Conservation (phyloP, 257 asterid genomes). For the Prunella vulgaris region DNA sequence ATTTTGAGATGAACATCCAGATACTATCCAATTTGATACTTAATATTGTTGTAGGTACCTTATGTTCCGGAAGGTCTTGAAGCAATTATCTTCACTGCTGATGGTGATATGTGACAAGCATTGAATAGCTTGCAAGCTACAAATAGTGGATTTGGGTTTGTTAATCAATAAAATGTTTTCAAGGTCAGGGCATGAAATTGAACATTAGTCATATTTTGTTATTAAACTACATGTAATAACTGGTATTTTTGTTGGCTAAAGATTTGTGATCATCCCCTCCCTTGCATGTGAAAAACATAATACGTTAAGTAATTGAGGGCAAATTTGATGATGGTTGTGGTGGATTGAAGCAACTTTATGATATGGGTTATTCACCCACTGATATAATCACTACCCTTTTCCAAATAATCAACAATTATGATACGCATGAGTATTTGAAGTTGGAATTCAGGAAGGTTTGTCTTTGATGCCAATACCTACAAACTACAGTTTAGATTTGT, state of each 20-base stretch:
- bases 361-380: constrained; percentile 95
- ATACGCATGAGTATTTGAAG: constrained; percentile 89
- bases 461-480: not conserved
- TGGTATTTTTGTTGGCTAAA: constrained; percentile 18
- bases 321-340: constrained; percentile 91
- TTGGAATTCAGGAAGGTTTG: constrained; percentile 90
- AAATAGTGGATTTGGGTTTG: constrained; percentile 89
- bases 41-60: constrained; percentile 53
- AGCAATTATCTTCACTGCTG: constrained; percentile 94
- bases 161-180: constrained; percentile 95
- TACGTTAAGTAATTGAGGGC: constrained; percentile 79
- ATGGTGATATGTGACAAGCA: constrained; percentile 99
- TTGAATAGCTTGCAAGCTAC: constrained; percentile 97
- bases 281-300: constrained; percentile 88
- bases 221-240: not conserved
- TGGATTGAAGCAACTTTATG: constrained; percentile 86
- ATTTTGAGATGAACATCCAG: not conserved
- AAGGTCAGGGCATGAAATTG: constrained; percentile 56
- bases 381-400: constrained; percentile 94
- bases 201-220: not conserved
- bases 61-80: constrained; percentile 97
- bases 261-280: constrained; percentile 99
- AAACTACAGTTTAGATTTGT: not conserved
- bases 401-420: constrained; percentile 84
- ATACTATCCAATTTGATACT: not conserved